Evolutionary conservation across 2,329 filamentous ascomycete species (phyloP), one percentile per base, ranked within the genome.

Genomic region (Fusarium marasasianum): DNA sequence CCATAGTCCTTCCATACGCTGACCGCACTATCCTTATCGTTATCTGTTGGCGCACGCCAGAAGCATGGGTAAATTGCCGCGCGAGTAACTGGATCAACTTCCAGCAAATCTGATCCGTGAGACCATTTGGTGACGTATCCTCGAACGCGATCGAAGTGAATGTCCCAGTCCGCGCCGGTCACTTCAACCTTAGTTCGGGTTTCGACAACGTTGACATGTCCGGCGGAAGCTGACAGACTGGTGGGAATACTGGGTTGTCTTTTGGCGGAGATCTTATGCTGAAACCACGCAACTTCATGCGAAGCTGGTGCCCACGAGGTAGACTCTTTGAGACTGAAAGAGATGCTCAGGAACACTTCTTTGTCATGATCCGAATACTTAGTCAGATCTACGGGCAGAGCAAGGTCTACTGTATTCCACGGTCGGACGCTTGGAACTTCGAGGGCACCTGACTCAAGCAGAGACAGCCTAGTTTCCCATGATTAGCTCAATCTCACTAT

Each of bases 61-160:
- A 68, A 68, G n/a, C 54, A 62, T 14, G 66, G 66, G 35, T 62
- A 54, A 17, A 68, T 68, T 6, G 55, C 54, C 0, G 55, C 66
- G 1, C 37, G 35, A 8, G 55, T 68, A 0, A 15, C 20, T 8
- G 29, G 13, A 17, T 68, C 63, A n/a, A 44, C 31, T 18, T 68
- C 47, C 1, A 68, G 1, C 3, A 68, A 37, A 5, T 68, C 66
- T 2, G 38, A 50, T n/a, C 26, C 61, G 8, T 35, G 18, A 3
- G 35, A 43, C 66, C 63, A 68, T 20, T 67, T 61, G 4, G 35
- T 67, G 12, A 67, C 35, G 22, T 68, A 68, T 4, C 65, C 65
- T 44, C 65, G 40, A 0, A 68, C 65, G 1, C 53, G 65, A n/a
- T 68, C 65, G 3, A 68, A 68, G 1, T 53, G 26, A 4, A 67